A percentile compares a stretch with the other conserved stretches of the same genome.
Conservation (phyloP, 306 rosid species). For the Abrus pulchellus region DNA sequence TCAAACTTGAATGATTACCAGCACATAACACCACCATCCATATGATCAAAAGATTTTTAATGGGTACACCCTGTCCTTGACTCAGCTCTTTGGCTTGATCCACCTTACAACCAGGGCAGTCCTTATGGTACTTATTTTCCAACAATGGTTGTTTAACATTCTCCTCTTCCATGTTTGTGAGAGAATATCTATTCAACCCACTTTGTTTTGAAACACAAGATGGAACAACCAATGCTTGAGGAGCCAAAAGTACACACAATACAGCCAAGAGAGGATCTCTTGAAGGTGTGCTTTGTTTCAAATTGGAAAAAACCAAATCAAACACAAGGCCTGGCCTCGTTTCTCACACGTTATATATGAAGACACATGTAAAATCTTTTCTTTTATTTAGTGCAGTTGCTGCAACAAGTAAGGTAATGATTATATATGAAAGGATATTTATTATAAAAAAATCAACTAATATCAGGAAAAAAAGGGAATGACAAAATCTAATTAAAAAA, state of each 20-base stretch:
- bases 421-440: no score
- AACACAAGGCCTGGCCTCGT: no score
- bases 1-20: constrained; percentile 45
- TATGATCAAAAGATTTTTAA: constrained; percentile 49
- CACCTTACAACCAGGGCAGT: constrained; percentile 79
- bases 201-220: no score
- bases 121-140: constrained; percentile 59
- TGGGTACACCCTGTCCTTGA: constrained; percentile 48
- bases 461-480: no score
- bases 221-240: background rate
- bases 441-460: no score
- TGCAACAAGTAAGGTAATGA: no score
- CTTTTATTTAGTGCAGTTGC: no score
- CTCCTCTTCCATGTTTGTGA: constrained; percentile 54
- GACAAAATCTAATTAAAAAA: no score
- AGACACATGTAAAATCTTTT: no score
- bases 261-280: background rate
- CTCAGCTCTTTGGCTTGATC: constrained; percentile 57
- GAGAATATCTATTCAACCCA: background rate
- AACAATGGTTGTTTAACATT: constrained; percentile 49
- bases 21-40: constrained; percentile 65
- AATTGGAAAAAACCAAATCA: background rate
- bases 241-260: background rate
- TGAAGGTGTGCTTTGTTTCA: background rate
- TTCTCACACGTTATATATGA: no score